phyloP scores from a whole-genome alignment of 2,329 filamentous ascomycete genomes.

The Huntiella abstrusa region DNA sequence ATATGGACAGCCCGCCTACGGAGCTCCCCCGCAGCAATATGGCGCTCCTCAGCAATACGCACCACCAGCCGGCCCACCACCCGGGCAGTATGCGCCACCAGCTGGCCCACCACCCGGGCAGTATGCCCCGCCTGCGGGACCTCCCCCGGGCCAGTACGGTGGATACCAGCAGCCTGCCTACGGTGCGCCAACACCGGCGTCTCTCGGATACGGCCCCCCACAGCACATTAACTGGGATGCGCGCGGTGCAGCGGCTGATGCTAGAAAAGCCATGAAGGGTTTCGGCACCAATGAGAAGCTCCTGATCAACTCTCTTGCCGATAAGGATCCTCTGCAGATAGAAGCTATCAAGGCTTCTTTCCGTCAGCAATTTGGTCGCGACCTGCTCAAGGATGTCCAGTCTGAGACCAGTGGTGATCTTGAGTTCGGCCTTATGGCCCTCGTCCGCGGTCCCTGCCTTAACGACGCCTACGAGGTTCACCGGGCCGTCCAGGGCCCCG shows the following conservation, averaged over 20 bases:
- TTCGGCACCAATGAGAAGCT: conserved; percentile 74
- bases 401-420: conserved; percentile 62
- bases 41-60: conserved; percentile 4
- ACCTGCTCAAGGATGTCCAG: conserved; percentile 56
- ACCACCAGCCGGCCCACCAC: conserved; percentile 17
- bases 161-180: conserved; percentile 12
- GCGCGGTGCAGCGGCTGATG: conserved; percentile 45
- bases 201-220: conserved; percentile 54
- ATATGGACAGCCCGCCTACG: not conserved
- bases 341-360: conserved; percentile 49
- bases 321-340: conserved; percentile 62
- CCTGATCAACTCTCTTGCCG: conserved; percentile 50
- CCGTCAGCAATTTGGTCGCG: conserved; percentile 41
- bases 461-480: conserved; percentile 55
- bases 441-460: conserved; percentile 60
- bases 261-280: conserved; percentile 78
- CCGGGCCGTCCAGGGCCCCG: conserved; percentile 55
- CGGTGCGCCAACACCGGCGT: conserved; percentile 42
- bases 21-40: conserved; percentile 10
- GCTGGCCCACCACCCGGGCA: conserved; percentile 13
- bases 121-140: conserved; percentile 17
- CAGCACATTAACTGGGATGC: conserved; percentile 54
- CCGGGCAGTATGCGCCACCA: conserved; percentile 16
- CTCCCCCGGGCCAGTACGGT: conserved; percentile 14
- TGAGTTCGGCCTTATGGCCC: conserved; percentile 51